Evolutionary conservation across 306 rosid species (phyloP).

Genomic region (Glycine tomentella): DNA sequence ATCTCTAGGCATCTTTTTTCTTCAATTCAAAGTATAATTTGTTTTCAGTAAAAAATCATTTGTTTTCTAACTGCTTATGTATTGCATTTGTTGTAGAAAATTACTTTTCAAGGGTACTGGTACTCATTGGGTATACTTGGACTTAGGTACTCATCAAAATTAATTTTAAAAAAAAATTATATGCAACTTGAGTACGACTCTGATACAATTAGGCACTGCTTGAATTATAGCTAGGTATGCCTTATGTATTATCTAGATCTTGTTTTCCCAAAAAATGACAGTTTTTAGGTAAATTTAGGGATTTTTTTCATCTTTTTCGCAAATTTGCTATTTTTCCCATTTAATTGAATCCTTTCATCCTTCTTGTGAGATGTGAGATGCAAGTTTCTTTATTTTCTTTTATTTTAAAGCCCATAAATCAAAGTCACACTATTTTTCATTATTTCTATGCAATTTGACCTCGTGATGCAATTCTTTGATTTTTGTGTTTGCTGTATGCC

Average conservation of each 20-base stretch:
- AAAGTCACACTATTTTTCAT: neutral
- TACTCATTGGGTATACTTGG: neutral
- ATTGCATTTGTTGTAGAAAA: neutral
- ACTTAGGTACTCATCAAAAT: neutral
- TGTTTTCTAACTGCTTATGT: constrained; percentile 17
- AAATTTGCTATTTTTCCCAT: neutral
- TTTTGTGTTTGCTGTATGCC: neutral
- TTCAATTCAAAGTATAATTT: constrained; percentile 22
- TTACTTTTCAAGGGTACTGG: neutral
- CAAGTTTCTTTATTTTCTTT: neutral
- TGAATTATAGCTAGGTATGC: neutral
- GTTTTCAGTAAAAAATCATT: constrained; percentile 2
- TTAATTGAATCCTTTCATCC: neutral
- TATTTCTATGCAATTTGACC: neutral
- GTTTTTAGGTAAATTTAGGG: neutral
- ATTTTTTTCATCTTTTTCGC: neutral
- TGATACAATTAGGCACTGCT: neutral
- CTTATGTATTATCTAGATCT: neutral
- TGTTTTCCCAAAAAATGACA: neutral
- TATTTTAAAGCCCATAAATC: neutral
- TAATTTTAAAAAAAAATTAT: neutral
- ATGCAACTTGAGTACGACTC: neutral
- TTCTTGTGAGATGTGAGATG: neutral
- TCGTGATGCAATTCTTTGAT: neutral
- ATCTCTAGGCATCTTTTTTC: constrained; percentile 10